Conservation (phyloP, 768 basidiomycete genomes). For the Russula emetica region DNA sequence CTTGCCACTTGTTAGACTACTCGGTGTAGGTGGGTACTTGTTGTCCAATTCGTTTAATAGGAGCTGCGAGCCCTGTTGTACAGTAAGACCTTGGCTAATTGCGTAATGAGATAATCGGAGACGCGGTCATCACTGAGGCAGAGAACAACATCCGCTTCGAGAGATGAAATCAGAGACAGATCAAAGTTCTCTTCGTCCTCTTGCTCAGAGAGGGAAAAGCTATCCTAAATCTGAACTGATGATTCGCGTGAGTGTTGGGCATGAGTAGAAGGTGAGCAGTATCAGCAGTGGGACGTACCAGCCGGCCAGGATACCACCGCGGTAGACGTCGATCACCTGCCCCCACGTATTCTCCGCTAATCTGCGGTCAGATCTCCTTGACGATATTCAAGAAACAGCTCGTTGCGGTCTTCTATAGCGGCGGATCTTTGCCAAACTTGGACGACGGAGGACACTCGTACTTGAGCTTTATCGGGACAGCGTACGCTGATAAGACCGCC, state of each 20-base stretch:
- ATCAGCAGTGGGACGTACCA: slow-evolving; percentile 46
- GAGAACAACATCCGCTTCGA: slow-evolving; percentile 79
- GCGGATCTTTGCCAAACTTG: slow-evolving; percentile 79
- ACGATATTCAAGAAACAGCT: slow-evolving; percentile 41
- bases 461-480: slow-evolving; percentile 69
- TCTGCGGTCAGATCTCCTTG: slow-evolving; percentile 57
- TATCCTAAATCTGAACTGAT: slow-evolving; percentile 54
- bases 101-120: slow-evolving; percentile 64
- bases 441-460: slow-evolving; percentile 91
- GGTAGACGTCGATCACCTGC: slow-evolving; percentile 41
- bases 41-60: slow-evolving; percentile 27
- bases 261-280: not conserved
- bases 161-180: slow-evolving; percentile 65
- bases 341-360: slow-evolving; percentile 82
- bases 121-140: slow-evolving; percentile 64
- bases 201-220: slow-evolving; percentile 58
- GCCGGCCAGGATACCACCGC: slow-evolving; percentile 76
- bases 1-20: slow-evolving; percentile 25
- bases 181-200: slow-evolving; percentile 84
- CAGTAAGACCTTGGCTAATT: slow-evolving; percentile 66
- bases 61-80: slow-evolving; percentile 67
- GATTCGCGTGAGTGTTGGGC: not conserved
- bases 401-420: slow-evolving; percentile 68
- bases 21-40: slow-evolving; percentile 6
- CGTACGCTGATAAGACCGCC: slow-evolving; percentile 58